These are phyloP conservation scores for Neurospora sp. DNA, from an alignment of 495 filamentous ascomycete species.

Conservation along the genomic window DNA sequence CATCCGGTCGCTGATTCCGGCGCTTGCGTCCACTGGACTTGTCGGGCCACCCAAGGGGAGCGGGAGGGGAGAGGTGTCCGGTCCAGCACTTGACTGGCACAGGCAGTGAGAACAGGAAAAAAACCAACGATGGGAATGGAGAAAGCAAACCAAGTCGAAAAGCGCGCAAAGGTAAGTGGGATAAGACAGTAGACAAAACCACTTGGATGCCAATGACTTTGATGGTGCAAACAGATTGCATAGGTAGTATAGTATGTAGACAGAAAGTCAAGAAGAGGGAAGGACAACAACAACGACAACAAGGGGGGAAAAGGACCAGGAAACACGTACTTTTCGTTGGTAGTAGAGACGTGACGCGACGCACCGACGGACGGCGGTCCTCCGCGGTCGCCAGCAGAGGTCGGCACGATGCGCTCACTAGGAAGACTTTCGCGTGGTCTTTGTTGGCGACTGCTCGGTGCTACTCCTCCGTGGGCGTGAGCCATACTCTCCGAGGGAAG, in stretches of 20 bases:
- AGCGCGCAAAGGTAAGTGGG: neutral
- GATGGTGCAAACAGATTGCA: slow-evolving; percentile 6
- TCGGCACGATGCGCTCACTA: slow-evolving; percentile 32
- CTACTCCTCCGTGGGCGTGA: slow-evolving; percentile 36
- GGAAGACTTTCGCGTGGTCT: slow-evolving; percentile 35
- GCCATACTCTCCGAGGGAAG: slow-evolving; percentile 40
- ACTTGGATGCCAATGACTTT: neutral
- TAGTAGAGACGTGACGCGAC: slow-evolving; percentile 34
- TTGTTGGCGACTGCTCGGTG: slow-evolving; percentile 23
- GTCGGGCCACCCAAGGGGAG: neutral
- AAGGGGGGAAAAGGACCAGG: slow-evolving; percentile 1
- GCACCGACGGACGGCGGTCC: slow-evolving; percentile 27
- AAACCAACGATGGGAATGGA: neutral
- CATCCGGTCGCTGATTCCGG: neutral
- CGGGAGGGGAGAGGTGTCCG: neutral
- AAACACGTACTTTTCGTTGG: slow-evolving; percentile 36
- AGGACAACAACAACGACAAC: neutral
- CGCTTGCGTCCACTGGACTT: neutral
- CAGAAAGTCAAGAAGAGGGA: slow-evolving; percentile 2
- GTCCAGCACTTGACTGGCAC: neutral
- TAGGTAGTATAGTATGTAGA: neutral
- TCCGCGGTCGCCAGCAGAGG: slow-evolving; percentile 33
- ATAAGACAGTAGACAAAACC: slow-evolving; percentile 4
- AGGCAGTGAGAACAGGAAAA: neutral
- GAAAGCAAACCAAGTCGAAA: neutral